Conservation (phyloP, 495 filamentous ascomycete genomes). For the Aspergillus steynii region DNA sequence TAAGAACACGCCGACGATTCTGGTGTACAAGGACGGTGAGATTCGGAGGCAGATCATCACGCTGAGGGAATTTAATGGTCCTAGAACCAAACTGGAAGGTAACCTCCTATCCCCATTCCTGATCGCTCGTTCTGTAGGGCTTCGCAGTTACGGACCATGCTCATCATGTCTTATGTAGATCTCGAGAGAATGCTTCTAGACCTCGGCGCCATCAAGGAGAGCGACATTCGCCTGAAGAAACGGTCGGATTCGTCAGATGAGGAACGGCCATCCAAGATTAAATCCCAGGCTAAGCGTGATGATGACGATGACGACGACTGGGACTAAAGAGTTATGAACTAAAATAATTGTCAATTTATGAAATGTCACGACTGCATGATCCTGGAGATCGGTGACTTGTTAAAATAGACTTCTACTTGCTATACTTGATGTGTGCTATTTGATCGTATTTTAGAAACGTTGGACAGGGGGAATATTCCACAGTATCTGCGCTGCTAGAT, state of each 20-base stretch:
- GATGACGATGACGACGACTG: constrained; percentile 76
- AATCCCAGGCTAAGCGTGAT: constrained; percentile 28
- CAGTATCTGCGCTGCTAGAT: background rate
- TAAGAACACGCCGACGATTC: constrained; percentile 87
- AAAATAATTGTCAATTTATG: constrained; percentile 5
- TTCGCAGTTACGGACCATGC: background rate
- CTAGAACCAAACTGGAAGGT: constrained; percentile 66
- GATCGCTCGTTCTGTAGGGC: background rate
- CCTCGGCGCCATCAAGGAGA: constrained; percentile 72
- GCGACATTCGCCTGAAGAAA: constrained; percentile 74
- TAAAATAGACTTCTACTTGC: background rate
- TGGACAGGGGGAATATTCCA: background rate
- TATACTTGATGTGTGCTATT: background rate
- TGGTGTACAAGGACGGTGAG: constrained; percentile 89
- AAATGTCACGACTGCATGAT: background rate
- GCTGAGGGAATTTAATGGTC: constrained; percentile 73
- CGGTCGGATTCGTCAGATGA: constrained; percentile 59
- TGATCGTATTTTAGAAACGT: constrained; percentile 8
- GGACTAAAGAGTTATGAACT: constrained; percentile 51
- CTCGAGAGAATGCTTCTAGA: constrained; percentile 78
- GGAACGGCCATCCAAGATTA: constrained; percentile 45
- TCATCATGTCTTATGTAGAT: constrained; percentile 36
- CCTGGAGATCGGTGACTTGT: background rate
- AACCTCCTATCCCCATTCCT: background rate
- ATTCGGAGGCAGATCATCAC: constrained; percentile 88